phyloP scores from a whole-genome alignment of 2,329 filamentous ascomycete species.

The Fusarium buharicum region DNA sequence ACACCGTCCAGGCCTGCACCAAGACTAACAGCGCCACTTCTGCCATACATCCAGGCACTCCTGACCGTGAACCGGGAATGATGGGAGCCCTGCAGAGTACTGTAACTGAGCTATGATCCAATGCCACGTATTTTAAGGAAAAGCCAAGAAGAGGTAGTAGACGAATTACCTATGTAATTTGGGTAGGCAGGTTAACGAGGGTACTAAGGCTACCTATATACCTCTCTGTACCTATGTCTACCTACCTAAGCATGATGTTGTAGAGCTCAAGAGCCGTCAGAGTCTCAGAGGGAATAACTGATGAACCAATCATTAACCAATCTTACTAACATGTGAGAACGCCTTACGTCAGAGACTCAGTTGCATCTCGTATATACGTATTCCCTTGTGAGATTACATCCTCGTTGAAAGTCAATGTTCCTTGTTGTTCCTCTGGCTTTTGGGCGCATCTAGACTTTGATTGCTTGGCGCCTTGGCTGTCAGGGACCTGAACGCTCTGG shows the following conservation, averaged over 20 bases:
- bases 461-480: conserved; percentile 13
- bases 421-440: conserved; percentile 16
- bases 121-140: conserved; percentile 4
- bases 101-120: conserved; percentile 2
- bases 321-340: not conserved
- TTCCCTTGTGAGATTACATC: conserved; percentile 13
- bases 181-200: conserved; percentile 1
- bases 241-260: not conserved
- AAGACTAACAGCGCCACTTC: conserved; percentile 24
- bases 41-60: conserved; percentile 27
- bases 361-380: conserved; percentile 1
- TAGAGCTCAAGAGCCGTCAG: not conserved
- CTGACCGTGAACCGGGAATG: conserved; percentile 11
- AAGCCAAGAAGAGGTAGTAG: conserved; percentile 28
- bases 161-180: not conserved
- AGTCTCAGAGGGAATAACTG: not conserved
- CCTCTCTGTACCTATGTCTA: too few species aligned
- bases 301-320: not conserved
- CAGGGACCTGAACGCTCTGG: conserved; percentile 10
- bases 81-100: conserved; percentile 14
- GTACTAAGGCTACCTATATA: too few species aligned
- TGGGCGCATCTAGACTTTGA: conserved; percentile 26
- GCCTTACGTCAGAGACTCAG: not conserved
- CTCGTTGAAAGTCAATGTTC: not conserved
- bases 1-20: not conserved